These are phyloP conservation scores for Phycomyces blakesleeanus DNA, from an alignment of 192 early-diverging fungal genomes.

Conservation along the genomic window DNA sequence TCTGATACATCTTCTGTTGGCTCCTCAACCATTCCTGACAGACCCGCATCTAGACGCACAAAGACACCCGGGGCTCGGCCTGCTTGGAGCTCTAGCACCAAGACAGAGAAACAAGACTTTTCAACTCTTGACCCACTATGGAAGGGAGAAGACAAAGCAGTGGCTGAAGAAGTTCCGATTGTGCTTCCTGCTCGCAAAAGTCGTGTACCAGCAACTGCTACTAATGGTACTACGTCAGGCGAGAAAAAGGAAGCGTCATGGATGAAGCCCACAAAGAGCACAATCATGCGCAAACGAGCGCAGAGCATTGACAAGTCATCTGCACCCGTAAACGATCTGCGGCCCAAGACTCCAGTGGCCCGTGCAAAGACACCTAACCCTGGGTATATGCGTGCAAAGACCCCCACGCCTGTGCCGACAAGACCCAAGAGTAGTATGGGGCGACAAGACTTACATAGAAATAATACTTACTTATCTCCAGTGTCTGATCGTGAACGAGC, in stretches of 20 bases:
- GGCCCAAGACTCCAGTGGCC: constrained; percentile 9
- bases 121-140: constrained; percentile 12
- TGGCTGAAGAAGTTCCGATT: neutral
- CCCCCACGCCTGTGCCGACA: constrained; percentile 10
- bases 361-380: constrained; percentile 12
- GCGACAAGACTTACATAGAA: neutral
- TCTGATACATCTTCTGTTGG: constrained; percentile 22
- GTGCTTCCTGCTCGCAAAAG: neutral
- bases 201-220: neutral
- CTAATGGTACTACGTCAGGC: neutral
- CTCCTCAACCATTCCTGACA: neutral
- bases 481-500: neutral
- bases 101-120: constrained; percentile 6
- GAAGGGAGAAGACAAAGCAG: constrained; percentile 4
- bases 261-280: constrained; percentile 35
- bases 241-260: constrained; percentile 16
- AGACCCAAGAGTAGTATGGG: constrained; percentile 29
- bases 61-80: neutral
- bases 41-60: neutral
- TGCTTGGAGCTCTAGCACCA: constrained; percentile 13
- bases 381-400: constrained; percentile 7
- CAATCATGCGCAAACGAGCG: constrained; percentile 15
- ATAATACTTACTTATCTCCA: too few relatives aligned
- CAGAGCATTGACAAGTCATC: neutral
- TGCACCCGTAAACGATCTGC: constrained; percentile 2